Evolutionary conservation across 305 asterid species (phyloP).

Genomic region (Rubia peregrina): DNA sequence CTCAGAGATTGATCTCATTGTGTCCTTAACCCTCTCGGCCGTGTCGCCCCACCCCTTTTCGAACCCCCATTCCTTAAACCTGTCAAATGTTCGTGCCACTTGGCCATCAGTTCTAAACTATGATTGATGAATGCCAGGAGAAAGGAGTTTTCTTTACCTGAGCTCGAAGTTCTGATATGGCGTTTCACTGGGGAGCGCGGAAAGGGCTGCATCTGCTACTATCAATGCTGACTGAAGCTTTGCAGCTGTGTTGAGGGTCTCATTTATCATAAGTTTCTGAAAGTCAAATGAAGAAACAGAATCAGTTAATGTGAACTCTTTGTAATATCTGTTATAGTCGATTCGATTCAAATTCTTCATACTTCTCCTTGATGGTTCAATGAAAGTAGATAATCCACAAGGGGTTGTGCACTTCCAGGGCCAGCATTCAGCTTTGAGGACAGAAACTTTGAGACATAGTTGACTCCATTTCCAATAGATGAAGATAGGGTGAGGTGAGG

Average conservation of each 20-base stretch:
- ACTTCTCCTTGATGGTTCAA: slow-evolving; percentile 75
- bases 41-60: slow-evolving; percentile 92
- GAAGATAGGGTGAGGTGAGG: slow-evolving; percentile 67
- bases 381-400: slow-evolving; percentile 67
- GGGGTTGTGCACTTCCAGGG: slow-evolving; percentile 46
- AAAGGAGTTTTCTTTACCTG: slow-evolving; percentile 33
- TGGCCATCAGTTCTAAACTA: not conserved
- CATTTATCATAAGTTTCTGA: slow-evolving; percentile 84
- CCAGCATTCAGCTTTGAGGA: slow-evolving; percentile 47
- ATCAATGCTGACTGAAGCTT: slow-evolving; percentile 72
- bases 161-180: slow-evolving; percentile 70
- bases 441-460: slow-evolving; percentile 60
- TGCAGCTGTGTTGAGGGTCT: slow-evolving; percentile 51
- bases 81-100: slow-evolving; percentile 19
- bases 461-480: slow-evolving; percentile 72
- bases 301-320: not conserved
- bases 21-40: slow-evolving; percentile 67
- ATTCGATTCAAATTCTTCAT: slow-evolving; percentile 19
- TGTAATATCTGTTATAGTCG: not conserved
- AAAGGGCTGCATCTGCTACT: slow-evolving; percentile 62
- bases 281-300: slow-evolving; percentile 1
- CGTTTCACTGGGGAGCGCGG: slow-evolving; percentile 50
- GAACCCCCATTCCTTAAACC: slow-evolving; percentile 88
- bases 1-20: slow-evolving; percentile 69
- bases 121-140: not conserved